Conservation (phyloP, 2,329 filamentous ascomycete species). For the Claviceps digitariae region DNA sequence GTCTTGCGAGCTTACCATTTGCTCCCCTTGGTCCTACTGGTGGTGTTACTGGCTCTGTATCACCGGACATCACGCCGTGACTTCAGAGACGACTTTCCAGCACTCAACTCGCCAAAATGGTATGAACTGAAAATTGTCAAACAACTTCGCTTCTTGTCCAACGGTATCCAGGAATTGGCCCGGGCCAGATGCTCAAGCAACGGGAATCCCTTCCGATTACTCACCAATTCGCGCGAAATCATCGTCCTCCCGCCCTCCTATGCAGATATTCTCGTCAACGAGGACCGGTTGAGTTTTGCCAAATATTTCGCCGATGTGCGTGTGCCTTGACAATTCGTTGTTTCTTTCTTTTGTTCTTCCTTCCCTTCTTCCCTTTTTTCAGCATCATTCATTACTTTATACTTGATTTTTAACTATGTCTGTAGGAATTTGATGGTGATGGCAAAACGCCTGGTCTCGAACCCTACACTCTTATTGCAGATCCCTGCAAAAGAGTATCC, state of each 20-base stretch:
- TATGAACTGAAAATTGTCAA: conserved; percentile 6
- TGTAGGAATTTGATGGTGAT: conserved; percentile 7
- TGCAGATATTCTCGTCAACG: conserved; percentile 3
- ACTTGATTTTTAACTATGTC: background rate
- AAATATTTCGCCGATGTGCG: conserved; percentile 7
- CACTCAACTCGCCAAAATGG: conserved; percentile 6
- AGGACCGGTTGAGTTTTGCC: conserved; percentile 6
- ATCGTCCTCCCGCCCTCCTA: conserved; percentile 6
- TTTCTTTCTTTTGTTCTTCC: background rate
- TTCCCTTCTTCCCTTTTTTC: background rate
- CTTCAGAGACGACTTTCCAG: background rate
- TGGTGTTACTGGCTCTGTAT: conserved; percentile 22
- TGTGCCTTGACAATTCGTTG: background rate
- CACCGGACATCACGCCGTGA: background rate
- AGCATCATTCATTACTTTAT: background rate
- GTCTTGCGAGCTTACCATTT: conserved; percentile 7
- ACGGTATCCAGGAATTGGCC: conserved; percentile 5
- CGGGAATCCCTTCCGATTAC: conserved; percentile 5
- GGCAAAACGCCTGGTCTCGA: conserved; percentile 6
- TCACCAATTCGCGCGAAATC: conserved; percentile 7
- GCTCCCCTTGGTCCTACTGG: conserved; percentile 39
- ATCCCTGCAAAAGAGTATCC: conserved; percentile 5
- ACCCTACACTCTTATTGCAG: conserved; percentile 6
- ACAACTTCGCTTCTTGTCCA: conserved; percentile 3
- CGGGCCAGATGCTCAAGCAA: conserved; percentile 2